These are phyloP conservation scores for Pleurostoma richardsiae DNA, from an alignment of 2,329 filamentous ascomycete species.

Conservation along the genomic window DNA sequence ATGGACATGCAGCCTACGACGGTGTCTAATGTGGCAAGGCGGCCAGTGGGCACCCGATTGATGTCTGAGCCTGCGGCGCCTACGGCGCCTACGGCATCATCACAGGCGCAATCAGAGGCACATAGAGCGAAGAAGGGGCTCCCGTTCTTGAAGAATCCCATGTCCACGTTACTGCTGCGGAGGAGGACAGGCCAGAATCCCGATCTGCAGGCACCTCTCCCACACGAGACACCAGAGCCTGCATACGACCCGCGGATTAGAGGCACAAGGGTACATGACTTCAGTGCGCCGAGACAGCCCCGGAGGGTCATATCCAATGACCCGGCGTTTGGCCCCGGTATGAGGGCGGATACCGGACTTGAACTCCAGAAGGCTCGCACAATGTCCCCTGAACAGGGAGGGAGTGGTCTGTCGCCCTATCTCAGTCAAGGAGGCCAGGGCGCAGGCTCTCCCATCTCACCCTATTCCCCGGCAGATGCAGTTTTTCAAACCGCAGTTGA, in stretches of 20 bases:
- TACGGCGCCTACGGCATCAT: constrained; percentile 7
- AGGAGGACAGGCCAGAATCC: constrained; percentile 47
- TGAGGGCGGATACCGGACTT: not conserved
- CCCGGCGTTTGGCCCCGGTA: constrained; percentile 6
- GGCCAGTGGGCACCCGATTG: constrained; percentile 34
- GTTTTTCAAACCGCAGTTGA: constrained; percentile 8
- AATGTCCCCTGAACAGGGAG: constrained; percentile 2
- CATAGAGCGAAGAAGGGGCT: constrained; percentile 47
- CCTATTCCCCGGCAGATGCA: not conserved
- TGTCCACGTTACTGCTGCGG: constrained; percentile 53
- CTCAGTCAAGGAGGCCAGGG: not conserved
- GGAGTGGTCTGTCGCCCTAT: not conserved
- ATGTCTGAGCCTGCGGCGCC: constrained; percentile 31
- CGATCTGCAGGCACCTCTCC: constrained; percentile 35
- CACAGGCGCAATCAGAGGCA: constrained; percentile 23
- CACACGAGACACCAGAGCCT: constrained; percentile 35
- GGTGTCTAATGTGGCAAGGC: constrained; percentile 28
- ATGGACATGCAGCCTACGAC: constrained; percentile 37
- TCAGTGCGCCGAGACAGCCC: constrained; percentile 51
- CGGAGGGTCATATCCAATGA: constrained; percentile 31
- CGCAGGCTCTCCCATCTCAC: not conserved
- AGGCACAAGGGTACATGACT: constrained; percentile 61
- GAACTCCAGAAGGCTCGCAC: constrained; percentile 2
- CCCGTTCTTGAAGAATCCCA: constrained; percentile 54
- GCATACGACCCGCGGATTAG: constrained; percentile 59